Base-by-base conservation (phyloP, 2,329 filamentous ascomycete genomes). In the Cercospora berteroae region DNA sequence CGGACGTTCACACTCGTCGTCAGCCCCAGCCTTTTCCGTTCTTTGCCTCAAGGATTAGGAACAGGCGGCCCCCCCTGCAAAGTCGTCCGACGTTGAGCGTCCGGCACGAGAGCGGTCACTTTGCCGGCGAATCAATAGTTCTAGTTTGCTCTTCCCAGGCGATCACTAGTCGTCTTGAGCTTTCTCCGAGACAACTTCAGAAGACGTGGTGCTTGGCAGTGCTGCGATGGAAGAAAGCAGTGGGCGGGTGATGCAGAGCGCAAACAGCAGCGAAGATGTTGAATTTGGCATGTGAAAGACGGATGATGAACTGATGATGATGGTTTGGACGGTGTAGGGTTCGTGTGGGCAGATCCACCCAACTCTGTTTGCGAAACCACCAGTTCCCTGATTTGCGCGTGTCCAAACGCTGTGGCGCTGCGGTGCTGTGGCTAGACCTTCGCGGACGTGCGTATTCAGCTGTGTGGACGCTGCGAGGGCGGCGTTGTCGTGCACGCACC, bases 371-470 rank as follows among this genome's bases (percentile, higher is more conserved):
- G 48, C 48, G 48, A 55, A 27, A 55, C 48, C 23, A 23, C 23
- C 23, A 9, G 3, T 27, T 55, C 48, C 48, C 48, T 55, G 48
- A 27, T 27, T 55, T 25, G 48, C 48, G 48, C 23, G 16, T 16
- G 48, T 55, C 48, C 48, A 55, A 27, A 55, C 48, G 48, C 48
- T 55, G 48, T 55, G 48, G 48, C 48, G 48, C 48, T 55, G 48
- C 16, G 9, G 48, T 25, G 23, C 48, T 27, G 48, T 55, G 48
- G 48, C 48, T 27, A 29, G 48, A 27, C 48, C 48, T n/a, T n/a
- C 23, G 48, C 23, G 13, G 48, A 55, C 48, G 12, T 27, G 20
- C 48, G 23, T 6, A 12, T 55, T 55, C 48, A 55, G 48, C 48
- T 27, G 48, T 16, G 16, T 27, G 10, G 12, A 25, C 48, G 48